Evolutionary conservation across 2,329 filamentous ascomycete genomes (phyloP).

Genomic region (Ascochyta viciae-villosae): DNA sequence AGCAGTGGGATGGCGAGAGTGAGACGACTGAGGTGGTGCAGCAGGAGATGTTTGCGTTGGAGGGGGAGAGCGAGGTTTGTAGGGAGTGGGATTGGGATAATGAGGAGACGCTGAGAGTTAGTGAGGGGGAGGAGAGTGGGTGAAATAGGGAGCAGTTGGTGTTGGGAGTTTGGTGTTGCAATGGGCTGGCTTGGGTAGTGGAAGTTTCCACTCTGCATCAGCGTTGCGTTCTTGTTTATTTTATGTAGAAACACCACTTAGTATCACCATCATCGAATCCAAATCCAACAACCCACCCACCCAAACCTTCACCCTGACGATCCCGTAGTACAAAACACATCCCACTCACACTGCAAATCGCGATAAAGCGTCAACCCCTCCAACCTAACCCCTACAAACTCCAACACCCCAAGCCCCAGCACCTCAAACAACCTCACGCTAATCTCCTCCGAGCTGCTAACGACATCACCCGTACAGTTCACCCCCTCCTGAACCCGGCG

Average conservation of each 20-base stretch:
- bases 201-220: not conserved
- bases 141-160: not conserved
- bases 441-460: not conserved
- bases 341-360: not conserved
- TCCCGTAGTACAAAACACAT: not conserved
- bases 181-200: not conserved
- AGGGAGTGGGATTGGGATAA: slow-evolving; percentile 19
- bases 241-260: no score
- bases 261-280: no score
- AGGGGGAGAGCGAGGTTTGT: slow-evolving; percentile 15
- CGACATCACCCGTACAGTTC: not conserved
- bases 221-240: no score
- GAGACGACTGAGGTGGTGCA: slow-evolving; percentile 17
- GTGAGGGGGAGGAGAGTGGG: slow-evolving; percentile 17
- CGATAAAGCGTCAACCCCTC: not conserved
- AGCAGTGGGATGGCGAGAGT: slow-evolving; percentile 20
- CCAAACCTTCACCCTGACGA: no score
- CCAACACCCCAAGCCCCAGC: not conserved
- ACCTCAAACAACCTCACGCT: not conserved
- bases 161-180: not conserved
- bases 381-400: not conserved
- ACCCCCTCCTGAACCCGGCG: not conserved
- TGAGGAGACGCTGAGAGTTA: slow-evolving; percentile 18
- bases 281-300: no score
- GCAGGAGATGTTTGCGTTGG: slow-evolving; percentile 20